phyloP scores from a whole-genome alignment of 305 asterid genomes.

The Salvia sclarea region DNA sequence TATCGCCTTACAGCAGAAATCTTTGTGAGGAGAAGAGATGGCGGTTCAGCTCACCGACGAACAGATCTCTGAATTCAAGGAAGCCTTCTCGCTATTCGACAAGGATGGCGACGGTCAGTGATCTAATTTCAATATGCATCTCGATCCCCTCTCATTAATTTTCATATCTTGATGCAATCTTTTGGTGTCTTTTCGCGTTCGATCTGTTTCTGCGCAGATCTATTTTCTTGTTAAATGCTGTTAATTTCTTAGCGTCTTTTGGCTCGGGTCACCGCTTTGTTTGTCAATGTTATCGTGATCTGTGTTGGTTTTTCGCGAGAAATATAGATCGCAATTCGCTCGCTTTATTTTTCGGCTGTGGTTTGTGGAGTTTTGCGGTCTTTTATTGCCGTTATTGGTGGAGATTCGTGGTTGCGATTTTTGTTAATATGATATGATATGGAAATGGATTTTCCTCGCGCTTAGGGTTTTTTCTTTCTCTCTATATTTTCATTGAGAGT shows the following conservation, averaged over 20 bases:
- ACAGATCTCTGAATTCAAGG: slow-evolving; percentile 59
- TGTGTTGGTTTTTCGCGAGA: slow-evolving; percentile 25
- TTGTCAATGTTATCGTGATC: slow-evolving; percentile 29
- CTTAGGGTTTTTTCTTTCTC: not conserved
- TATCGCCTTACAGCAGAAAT: slow-evolving; percentile 28
- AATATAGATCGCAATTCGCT: slow-evolving; percentile 37
- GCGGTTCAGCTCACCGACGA: slow-evolving; percentile 54
- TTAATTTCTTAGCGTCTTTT: slow-evolving; percentile 16
- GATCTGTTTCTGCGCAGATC: slow-evolving; percentile 33
- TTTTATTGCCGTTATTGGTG: slow-evolving; percentile 6
- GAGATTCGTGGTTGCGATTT: slow-evolving; percentile 7
- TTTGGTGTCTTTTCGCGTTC: not conserved
- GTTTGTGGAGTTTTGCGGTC: not conserved
- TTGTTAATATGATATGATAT: not conserved
- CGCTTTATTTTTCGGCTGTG: not conserved
- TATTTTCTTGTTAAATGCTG: slow-evolving; percentile 7
- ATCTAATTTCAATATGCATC: slow-evolving; percentile 22
- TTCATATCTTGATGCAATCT: not conserved
- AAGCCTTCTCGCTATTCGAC: slow-evolving; percentile 56
- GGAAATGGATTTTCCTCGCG: slow-evolving; percentile 4
- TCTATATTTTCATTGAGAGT: slow-evolving; percentile 9
- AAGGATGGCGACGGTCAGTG: slow-evolving; percentile 55
- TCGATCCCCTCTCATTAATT: slow-evolving; percentile 2
- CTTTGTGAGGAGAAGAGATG: slow-evolving; percentile 35
- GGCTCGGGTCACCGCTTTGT: not conserved